Conservation (phyloP, 331 rosid genomes). For the Arachis monticola region DNA sequence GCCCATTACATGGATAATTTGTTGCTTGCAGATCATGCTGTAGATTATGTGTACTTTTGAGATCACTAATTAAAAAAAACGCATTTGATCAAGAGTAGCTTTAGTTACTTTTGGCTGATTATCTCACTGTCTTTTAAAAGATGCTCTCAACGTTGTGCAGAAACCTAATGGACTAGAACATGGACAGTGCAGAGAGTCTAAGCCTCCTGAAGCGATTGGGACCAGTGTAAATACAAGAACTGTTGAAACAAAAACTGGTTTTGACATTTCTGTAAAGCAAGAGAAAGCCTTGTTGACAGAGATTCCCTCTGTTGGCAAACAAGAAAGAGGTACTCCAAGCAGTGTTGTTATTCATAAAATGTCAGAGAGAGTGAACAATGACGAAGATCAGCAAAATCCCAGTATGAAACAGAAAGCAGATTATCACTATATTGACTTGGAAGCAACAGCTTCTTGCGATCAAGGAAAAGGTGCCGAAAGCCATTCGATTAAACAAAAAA, state of each 20-base stretch:
- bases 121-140: constrained; percentile 31
- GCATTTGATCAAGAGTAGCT: constrained; percentile 13
- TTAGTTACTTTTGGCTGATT: constrained; percentile 12
- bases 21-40: constrained; percentile 24
- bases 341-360: constrained; percentile 38
- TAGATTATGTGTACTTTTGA: constrained; percentile 18
- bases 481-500: constrained; percentile 39
- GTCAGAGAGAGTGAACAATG: constrained; percentile 43
- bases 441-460: constrained; percentile 39
- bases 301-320: constrained; percentile 45
- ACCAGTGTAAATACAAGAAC: constrained; percentile 31
- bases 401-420: constrained; percentile 45
- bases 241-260: constrained; percentile 48
- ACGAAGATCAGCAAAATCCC: constrained; percentile 40
- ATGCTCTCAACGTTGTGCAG: constrained; percentile 53
- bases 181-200: constrained; percentile 43
- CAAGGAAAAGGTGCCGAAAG: constrained; percentile 47
- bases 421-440: constrained; percentile 47
- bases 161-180: constrained; percentile 45
- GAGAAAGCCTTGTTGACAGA: constrained; percentile 34
- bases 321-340: constrained; percentile 45
- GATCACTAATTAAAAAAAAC: constrained; percentile 30
- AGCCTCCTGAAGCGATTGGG: constrained; percentile 42
- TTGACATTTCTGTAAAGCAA: constrained; percentile 41
- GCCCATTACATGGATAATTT: constrained; percentile 6